phyloP scores from a whole-genome alignment of 2,329 filamentous ascomycete species.

The Sclerotinia trifoliorum region DNA sequence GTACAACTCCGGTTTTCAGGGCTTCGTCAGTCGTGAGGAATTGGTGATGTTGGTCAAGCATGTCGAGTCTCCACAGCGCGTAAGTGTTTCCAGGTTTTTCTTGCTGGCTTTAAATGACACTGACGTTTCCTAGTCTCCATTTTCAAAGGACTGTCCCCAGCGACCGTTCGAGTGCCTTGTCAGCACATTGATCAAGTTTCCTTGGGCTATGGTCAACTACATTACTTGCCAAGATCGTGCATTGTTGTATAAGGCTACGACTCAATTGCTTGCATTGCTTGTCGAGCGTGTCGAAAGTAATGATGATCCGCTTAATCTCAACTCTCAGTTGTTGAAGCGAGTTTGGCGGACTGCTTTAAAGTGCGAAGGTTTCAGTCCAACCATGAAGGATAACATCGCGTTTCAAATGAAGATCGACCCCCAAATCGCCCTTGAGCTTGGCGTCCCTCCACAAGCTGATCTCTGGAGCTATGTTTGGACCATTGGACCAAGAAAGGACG shows the following conservation, averaged over 20 bases:
- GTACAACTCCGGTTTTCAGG: conserved; percentile 54
- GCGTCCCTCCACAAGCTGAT: conserved; percentile 49
- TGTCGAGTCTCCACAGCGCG: conserved; percentile 60
- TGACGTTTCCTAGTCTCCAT: conserved; percentile 51
- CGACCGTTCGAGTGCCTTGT: conserved; percentile 65
- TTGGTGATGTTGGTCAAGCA: conserved; percentile 63
- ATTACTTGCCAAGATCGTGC: conserved; percentile 59
- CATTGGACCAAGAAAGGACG: conserved; percentile 49
- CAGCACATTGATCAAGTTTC: conserved; percentile 52
- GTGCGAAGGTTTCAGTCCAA: conserved; percentile 59
- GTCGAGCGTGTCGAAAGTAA: conserved; percentile 44
- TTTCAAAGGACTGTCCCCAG: conserved; percentile 60
- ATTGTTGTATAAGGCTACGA: conserved; percentile 51
- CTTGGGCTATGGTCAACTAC: conserved; percentile 57
- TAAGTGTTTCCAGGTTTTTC: conserved; percentile 43
- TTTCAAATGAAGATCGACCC: conserved; percentile 42
- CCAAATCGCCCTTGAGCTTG: conserved; percentile 43
- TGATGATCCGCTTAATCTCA: conserved; percentile 48
- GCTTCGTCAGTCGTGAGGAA: conserved; percentile 62
- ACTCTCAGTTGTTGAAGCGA: conserved; percentile 52
- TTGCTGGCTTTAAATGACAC: not conserved
- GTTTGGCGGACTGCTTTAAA: conserved; percentile 52
- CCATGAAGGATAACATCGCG: conserved; percentile 61
- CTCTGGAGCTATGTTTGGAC: conserved; percentile 55
- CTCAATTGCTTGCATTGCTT: conserved; percentile 51